Percentiles rank a stretch among this genome's conserved stretches.
Conservation (phyloP, 495 filamentous ascomycete genomes). For the Aspergillus egyptiacus region DNA sequence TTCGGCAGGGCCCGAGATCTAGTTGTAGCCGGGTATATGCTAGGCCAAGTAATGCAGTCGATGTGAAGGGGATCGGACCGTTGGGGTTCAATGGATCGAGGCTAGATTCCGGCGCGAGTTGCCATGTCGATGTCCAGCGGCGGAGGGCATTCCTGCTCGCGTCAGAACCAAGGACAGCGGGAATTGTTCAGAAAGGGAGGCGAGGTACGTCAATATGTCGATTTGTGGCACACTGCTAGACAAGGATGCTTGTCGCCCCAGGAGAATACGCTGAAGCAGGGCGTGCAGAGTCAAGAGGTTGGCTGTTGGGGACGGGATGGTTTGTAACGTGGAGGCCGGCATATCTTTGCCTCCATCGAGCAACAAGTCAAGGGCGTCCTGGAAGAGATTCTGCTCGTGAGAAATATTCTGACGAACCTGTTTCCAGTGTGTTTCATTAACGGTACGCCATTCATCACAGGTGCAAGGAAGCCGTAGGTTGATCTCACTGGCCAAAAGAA, state of each 20-base stretch:
- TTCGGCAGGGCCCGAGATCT: conserved; percentile 22
- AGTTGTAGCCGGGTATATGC: conserved; percentile 32
- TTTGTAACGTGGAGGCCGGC: background rate
- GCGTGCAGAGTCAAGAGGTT: conserved; percentile 57
- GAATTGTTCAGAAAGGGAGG: no score
- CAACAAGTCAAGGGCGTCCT: conserved; percentile 14
- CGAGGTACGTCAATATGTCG: no score
- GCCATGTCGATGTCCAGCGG: conserved; percentile 32
- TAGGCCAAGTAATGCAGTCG: conserved; percentile 33
- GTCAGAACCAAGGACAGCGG: no score
- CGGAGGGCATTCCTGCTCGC: conserved; percentile 37
- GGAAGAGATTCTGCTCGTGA: conserved; percentile 17
- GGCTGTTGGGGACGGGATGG: conserved; percentile 44
- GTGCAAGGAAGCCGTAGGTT: conserved; percentile 50
- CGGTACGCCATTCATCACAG: conserved; percentile 21
- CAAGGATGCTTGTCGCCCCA: conserved; percentile 13
- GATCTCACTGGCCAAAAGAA: conserved; percentile 51
- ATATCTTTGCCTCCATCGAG: background rate
- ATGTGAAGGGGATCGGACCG: conserved; percentile 34
- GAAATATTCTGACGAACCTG: background rate
- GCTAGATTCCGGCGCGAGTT: conserved; percentile 26
- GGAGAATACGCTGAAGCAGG: conserved; percentile 54
- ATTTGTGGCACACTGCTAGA: no score
- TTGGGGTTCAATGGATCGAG: conserved; percentile 30
- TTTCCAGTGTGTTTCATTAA: conserved; percentile 9